Evolutionary conservation across 208 protist species (phyloP).

Genomic region (Novymonas esmeraldas): DNA sequence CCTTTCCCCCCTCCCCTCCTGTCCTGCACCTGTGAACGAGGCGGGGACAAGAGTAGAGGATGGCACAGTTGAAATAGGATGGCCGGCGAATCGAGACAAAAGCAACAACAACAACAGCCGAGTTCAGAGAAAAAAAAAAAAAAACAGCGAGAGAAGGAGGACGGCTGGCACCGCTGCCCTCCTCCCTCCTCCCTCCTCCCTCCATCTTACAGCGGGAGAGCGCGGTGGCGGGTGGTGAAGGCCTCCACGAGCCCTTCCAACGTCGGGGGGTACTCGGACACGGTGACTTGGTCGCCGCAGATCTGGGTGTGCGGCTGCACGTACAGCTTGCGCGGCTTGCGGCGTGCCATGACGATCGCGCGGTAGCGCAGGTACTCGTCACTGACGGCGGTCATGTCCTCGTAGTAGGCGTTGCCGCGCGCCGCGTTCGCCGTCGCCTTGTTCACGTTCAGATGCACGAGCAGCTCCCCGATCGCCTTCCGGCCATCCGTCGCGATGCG

Average conservation of each 20-base stretch:
- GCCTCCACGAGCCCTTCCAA: slow-evolving; percentile 57
- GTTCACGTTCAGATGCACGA: slow-evolving; percentile 74
- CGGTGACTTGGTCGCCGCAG: slow-evolving; percentile 45
- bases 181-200: not conserved
- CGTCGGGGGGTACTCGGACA: slow-evolving; percentile 59
- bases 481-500: slow-evolving; percentile 84
- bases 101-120: not conserved
- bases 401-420: slow-evolving; percentile 61
- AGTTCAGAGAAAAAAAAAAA: not conserved
- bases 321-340: slow-evolving; percentile 91
- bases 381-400: slow-evolving; percentile 59
- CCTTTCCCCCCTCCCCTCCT: too few species aligned
- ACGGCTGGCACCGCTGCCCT: not conserved
- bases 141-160: not conserved
- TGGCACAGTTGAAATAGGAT: too few species aligned
- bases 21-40: too few species aligned
- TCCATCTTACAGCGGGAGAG: slow-evolving; percentile 51
- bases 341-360: slow-evolving; percentile 67
- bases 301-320: slow-evolving; percentile 79
- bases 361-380: slow-evolving; percentile 70
- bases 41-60: too few species aligned
- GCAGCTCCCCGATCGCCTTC: slow-evolving; percentile 72
- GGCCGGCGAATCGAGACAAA: too few species aligned
- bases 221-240: slow-evolving; percentile 59
- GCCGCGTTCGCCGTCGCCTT: slow-evolving; percentile 79